Percentiles rank a stretch among this genome's conserved stretches.
Conservation (phyloP, 2,329 filamentous ascomycete species). For the Zarea fungicola region DNA sequence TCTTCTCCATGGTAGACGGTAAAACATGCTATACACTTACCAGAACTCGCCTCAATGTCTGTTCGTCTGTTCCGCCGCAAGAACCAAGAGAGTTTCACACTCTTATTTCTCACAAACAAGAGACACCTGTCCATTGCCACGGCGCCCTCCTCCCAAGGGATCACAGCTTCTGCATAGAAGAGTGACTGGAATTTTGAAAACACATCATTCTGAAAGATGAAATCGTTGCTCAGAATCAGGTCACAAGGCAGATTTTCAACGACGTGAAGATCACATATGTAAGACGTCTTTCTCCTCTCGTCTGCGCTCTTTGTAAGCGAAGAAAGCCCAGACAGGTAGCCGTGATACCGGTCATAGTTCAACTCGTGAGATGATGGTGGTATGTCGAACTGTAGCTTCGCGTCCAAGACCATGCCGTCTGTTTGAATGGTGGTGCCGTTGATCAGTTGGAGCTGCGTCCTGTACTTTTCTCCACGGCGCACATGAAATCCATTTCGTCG, state of each 20-base stretch:
- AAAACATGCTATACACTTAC: background rate
- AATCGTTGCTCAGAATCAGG: constrained; percentile 15
- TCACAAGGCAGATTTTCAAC: constrained; percentile 9
- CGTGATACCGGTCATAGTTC: background rate
- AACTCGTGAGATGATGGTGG: background rate
- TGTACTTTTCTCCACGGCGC: constrained; percentile 1
- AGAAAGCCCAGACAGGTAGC: background rate
- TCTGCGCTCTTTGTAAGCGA: background rate
- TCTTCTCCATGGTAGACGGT: too few species aligned
- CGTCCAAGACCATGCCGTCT: constrained; percentile 9
- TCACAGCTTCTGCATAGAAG: background rate
- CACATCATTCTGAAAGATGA: constrained; percentile 11
- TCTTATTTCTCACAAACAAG: background rate
- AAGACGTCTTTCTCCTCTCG: background rate
- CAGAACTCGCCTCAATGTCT: background rate
- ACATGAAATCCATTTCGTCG: constrained; percentile 7
- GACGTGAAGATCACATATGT: constrained; percentile 13
- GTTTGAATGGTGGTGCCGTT: constrained; percentile 9
- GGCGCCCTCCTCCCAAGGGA: too few species aligned
- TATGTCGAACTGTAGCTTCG: constrained; percentile 6
- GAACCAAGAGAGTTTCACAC: background rate
- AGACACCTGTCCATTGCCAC: background rate
- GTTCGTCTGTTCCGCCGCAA: background rate
- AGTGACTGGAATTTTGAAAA: constrained; percentile 8
- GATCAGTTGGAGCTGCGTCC: constrained; percentile 4